phyloP scores from a whole-genome alignment of 352 stramenopile genomes.

The Poterioochromonas sp. region DNA sequence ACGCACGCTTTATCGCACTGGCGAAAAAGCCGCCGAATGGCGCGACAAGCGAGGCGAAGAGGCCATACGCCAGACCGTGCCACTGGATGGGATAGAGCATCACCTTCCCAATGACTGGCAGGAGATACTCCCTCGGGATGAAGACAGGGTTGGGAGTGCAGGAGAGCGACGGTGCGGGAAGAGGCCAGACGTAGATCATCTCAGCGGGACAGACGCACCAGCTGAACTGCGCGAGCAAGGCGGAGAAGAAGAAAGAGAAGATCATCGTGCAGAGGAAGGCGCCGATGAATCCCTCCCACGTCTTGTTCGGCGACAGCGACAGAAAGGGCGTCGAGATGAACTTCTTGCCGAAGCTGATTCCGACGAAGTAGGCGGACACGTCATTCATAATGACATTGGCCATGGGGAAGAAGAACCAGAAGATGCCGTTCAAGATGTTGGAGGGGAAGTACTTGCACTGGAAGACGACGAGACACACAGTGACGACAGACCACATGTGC shows the following conservation, averaged over 20 bases:
- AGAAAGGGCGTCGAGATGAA: conserved; percentile 84
- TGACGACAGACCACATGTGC: conserved; percentile 49
- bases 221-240: conserved; percentile 54
- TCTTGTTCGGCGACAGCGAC: conserved; percentile 95
- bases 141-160: conserved; percentile 27
- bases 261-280: conserved; percentile 89
- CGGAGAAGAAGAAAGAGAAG: conserved; percentile 70
- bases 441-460: conserved; percentile 52
- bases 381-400: conserved; percentile 62
- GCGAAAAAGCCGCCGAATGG: conserved; percentile 98
- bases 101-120: conserved; percentile 63
- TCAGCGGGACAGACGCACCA: conserved; percentile 33
- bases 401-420: conserved; percentile 62
- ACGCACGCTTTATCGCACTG: conserved; percentile 95
- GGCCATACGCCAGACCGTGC: conserved; percentile 88
- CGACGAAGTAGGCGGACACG: conserved; percentile 59
- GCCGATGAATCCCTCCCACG: conserved; percentile 96
- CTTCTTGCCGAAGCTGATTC: conserved; percentile 62
- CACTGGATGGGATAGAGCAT: conserved; percentile 63
- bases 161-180: background rate
- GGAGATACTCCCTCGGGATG: conserved; percentile 43
- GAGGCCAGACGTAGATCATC: conserved; percentile 3
- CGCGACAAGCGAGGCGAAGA: conserved; percentile 93
- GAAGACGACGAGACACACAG: conserved; percentile 48
- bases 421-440: conserved; percentile 55